Base-by-base conservation (phyloP, 2,329 filamentous ascomycete genomes). In the Scedosporium minutisporum region DNA sequence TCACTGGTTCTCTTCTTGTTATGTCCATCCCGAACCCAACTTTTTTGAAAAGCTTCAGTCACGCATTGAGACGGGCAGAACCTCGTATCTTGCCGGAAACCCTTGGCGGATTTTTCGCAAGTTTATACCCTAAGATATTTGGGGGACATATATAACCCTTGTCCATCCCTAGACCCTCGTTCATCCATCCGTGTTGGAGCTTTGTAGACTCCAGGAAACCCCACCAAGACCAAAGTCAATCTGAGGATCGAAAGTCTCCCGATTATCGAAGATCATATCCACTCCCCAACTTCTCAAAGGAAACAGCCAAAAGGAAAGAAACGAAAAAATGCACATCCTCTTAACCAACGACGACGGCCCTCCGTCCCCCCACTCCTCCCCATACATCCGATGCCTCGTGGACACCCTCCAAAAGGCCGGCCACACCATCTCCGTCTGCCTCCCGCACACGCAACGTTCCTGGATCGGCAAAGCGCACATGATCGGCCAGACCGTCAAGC, bases 381-480 rank as follows among this genome's bases (percentile, higher is more conserved):
- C 90, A 6, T 93, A 93, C 70, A 83, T 93, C 65, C 89, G 91
- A 77, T 87, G 84, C 65, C 82, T 93, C 63, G 82, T 93, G 53
- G 79, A 84, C 65, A 82, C 83, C 61, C 86, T 95, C 60, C 86
- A 91, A 72, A 75, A 80, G 63, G 86, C 88, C 38, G 92, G 92
- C 6, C 93, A 97, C 75, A 82, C 79, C n/a, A 91, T 97, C 65
- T 96, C 91, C 6, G 93, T 99, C 59, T 89, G 95, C 66, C 84
- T 99, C 14, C 95, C 95, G 1, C 86, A 97, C 73, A 88, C 87
- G 6, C 95, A 99, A 77, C 87, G 93, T 65, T 96, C 92, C 63
- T 99, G 95, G 95, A 97, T 99, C 70, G 93, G 93, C 69, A 99
- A 99, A 80, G 95, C 95, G 2, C 95, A 97, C 75, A 90, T 97